Conservation (phyloP, 306 rosid genomes). For the Oxytropis ochrocephala region DNA sequence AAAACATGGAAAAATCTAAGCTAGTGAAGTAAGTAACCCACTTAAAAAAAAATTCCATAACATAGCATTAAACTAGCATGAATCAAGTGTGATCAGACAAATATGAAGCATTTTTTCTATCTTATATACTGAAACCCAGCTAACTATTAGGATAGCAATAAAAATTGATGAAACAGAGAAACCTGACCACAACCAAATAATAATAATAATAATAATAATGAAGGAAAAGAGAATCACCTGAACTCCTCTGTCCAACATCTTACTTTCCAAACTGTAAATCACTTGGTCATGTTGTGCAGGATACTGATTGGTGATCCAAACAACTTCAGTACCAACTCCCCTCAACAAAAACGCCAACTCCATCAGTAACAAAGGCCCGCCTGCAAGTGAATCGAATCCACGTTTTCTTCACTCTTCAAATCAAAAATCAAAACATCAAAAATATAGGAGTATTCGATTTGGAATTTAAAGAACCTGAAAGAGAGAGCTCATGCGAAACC, state of each 20-base stretch:
- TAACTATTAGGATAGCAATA: background rate
- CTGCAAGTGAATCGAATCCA: background rate
- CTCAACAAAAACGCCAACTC: conserved; percentile 73
- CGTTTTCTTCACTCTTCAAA: too few species aligned
- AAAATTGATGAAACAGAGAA: background rate
- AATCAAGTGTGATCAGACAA: background rate
- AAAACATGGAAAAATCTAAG: background rate
- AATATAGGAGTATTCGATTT: too few species aligned
- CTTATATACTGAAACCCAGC: background rate
- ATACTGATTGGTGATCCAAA: conserved; percentile 71
- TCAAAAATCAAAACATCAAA: too few species aligned
- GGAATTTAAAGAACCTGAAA: conserved; percentile 24
- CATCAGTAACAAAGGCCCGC: conserved; percentile 78
- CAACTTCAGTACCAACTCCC: conserved; percentile 63
- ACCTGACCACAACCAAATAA: background rate
- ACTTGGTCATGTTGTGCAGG: conserved; percentile 45
- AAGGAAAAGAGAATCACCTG: conserved; percentile 34
- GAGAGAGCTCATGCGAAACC: conserved; percentile 84
- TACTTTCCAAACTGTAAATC: conserved; percentile 60
- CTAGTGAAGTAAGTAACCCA: background rate
- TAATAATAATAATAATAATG: background rate
- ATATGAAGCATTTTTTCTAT: background rate
- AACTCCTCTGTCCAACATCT: conserved; percentile 76
- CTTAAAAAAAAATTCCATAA: background rate
- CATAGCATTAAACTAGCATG: background rate